Conservation (phyloP, 2,329 filamentous ascomycete species). For the Neonectria ditissima region DNA sequence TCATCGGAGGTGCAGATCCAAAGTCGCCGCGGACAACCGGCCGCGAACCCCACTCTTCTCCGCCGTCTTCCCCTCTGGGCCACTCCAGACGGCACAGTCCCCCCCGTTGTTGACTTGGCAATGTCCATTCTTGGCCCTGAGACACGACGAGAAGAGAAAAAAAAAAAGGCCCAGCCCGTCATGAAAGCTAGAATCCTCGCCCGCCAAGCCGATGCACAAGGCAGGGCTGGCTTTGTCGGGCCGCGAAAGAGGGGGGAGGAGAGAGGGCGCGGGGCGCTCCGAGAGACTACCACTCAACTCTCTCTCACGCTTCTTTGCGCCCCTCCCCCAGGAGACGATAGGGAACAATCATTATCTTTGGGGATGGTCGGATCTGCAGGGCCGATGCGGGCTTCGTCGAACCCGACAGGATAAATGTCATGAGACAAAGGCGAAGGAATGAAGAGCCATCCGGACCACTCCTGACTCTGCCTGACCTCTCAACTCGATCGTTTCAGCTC, state of each 20-base stretch:
- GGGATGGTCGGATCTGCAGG: constrained; percentile 1
- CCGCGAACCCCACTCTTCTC: background rate
- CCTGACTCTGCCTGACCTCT: background rate
- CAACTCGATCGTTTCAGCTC: background rate
- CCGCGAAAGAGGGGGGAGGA: background rate
- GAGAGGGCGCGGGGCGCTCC: background rate
- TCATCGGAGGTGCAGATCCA: constrained; percentile 11
- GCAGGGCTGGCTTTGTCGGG: background rate
- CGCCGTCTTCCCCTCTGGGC: background rate
- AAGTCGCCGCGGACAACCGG: background rate
- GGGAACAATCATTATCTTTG: background rate
- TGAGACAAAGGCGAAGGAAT: constrained; percentile 5
- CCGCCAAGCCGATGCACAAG: background rate
- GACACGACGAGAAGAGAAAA: constrained; percentile 6
- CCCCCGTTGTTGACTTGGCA: constrained; percentile 15
- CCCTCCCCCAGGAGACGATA: too few species aligned
- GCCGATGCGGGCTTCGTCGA: background rate
- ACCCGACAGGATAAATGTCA: background rate
- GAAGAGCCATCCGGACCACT: constrained; percentile 6
- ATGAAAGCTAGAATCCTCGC: background rate
- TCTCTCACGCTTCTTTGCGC: too few species aligned
- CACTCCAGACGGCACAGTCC: background rate
- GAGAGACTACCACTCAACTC: background rate
- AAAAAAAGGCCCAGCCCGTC: background rate
- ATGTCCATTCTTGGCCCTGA: constrained; percentile 21